A percentile compares a stretch with the other conserved stretches of the same genome.
Evolutionary conservation across 2,329 filamentous ascomycete species (phyloP).

Genomic region (Paraphoma chrysanthemicola): DNA sequence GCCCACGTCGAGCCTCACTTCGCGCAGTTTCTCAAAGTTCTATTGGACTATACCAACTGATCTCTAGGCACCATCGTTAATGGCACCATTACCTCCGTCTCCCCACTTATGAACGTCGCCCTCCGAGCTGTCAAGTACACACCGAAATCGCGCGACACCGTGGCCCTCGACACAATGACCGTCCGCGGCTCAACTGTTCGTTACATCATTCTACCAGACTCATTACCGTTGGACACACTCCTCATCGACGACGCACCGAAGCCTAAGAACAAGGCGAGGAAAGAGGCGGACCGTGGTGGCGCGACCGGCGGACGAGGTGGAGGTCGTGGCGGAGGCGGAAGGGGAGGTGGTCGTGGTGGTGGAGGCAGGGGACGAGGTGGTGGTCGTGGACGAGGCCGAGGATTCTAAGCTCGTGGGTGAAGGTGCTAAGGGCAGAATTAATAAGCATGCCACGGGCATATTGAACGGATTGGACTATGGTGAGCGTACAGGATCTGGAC

Average conservation of each 20-base stretch:
- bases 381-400: conserved; percentile 51
- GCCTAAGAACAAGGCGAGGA: conserved; percentile 99
- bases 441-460: conserved; percentile 1
- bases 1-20: background rate
- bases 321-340: conserved; percentile 55
- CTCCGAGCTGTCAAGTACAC: conserved; percentile 98
- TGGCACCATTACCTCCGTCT: conserved; percentile 95
- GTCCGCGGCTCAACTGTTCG: conserved; percentile 94
- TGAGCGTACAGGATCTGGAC: conserved; percentile 7
- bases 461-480: conserved; percentile 6
- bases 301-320: conserved; percentile 58
- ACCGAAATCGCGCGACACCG: conserved; percentile 81
- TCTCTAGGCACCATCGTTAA: conserved; percentile 85
- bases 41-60: conserved; percentile 1
- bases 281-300: conserved; percentile 71
- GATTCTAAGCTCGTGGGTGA: conserved; percentile 23
- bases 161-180: conserved; percentile 93
- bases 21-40: background rate
- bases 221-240: conserved; percentile 90
- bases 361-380: conserved; percentile 50
- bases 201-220: conserved; percentile 96
- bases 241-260: conserved; percentile 97
- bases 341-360: conserved; percentile 41
- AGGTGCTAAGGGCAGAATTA: conserved; percentile 2
- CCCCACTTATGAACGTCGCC: conserved; percentile 98